These are phyloP conservation scores for Zoysia japonica DNA, from an alignment of 176 grass and related monocot species.

Conservation along the genomic window DNA sequence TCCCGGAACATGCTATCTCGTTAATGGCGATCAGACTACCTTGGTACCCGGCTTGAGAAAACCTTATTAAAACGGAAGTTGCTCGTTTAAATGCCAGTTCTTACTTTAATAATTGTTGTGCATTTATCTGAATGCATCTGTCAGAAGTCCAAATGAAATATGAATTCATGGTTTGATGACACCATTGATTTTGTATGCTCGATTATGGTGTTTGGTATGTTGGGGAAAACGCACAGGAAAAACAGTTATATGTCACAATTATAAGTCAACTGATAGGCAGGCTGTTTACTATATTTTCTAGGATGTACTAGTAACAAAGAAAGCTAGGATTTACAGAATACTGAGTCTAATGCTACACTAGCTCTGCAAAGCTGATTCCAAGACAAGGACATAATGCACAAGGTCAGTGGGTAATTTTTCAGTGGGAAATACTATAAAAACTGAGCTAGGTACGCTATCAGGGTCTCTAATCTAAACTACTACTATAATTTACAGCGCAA, in stretches of 20 bases:
- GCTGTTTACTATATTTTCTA: not conserved
- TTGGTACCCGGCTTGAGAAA: slow-evolving; percentile 32
- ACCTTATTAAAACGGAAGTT: not conserved
- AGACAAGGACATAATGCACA: not conserved
- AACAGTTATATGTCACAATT: too few species aligned
- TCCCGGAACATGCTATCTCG: slow-evolving; percentile 3
- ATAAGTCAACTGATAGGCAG: not conserved
- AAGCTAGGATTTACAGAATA: not conserved
- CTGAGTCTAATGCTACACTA: not conserved
- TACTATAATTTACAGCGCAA: slow-evolving; percentile 22
- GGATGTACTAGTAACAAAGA: not conserved
- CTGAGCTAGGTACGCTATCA: not conserved
- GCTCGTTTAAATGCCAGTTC: not conserved
- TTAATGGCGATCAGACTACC: slow-evolving; percentile 1
- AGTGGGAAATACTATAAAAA: not conserved
- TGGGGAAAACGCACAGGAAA: not conserved
- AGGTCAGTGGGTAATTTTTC: not conserved
- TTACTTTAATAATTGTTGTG: not conserved
- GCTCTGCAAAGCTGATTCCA: not conserved
- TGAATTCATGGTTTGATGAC: not conserved
- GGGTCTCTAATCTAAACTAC: slow-evolving; percentile 12
- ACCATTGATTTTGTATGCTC: not conserved
- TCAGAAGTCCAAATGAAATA: not conserved
- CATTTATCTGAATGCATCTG: not conserved
- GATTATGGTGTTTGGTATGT: not conserved